Percentiles rank a stretch among this genome's conserved stretches.
Evolutionary conservation across 1,139 yeast species (phyloP).

Genomic region (Taphrina communis): DNA sequence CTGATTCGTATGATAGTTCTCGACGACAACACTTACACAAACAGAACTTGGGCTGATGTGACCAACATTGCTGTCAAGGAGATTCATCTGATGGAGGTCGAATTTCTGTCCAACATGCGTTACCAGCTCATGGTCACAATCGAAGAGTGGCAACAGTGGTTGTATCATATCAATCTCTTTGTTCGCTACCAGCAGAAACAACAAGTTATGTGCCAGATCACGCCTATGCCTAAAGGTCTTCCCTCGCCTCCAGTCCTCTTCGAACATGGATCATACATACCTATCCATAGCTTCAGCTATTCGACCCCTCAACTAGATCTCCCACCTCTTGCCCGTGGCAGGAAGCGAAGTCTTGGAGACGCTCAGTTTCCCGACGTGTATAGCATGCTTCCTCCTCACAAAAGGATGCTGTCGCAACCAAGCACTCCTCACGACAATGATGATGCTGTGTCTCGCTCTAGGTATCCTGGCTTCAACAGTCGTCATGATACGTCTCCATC

Average conservation of each 20-base stretch:
- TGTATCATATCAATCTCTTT: conserved; percentile 26
- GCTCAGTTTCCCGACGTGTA: conserved; percentile 6
- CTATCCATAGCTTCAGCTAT: background rate
- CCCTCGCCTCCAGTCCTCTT: conserved; percentile 31
- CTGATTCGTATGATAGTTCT: conserved; percentile 54
- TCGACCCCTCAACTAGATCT: background rate
- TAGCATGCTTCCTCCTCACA: conserved; percentile 34
- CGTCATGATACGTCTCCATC: conserved; percentile 13
- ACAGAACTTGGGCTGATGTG: conserved; percentile 90
- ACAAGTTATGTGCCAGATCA: conserved; percentile 2
- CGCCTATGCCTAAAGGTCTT: background rate
- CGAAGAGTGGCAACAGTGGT: conserved; percentile 40
- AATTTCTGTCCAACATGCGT: conserved; percentile 51
- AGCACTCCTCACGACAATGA: conserved; percentile 23
- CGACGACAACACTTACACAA: conserved; percentile 92
- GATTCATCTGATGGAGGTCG: conserved; percentile 69
- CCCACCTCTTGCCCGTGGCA: conserved; percentile 1
- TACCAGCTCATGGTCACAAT: conserved; percentile 48
- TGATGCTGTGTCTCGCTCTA: conserved; percentile 8
- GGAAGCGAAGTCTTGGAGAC: conserved; percentile 37
- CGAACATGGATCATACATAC: background rate
- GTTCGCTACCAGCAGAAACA: conserved; percentile 39
- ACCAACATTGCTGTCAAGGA: conserved; percentile 68
- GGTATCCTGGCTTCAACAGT: background rate
- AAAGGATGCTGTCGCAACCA: conserved; percentile 34